phyloP scores from a whole-genome alignment of 768 basidiomycete genomes.

The Serendipita sp. region DNA sequence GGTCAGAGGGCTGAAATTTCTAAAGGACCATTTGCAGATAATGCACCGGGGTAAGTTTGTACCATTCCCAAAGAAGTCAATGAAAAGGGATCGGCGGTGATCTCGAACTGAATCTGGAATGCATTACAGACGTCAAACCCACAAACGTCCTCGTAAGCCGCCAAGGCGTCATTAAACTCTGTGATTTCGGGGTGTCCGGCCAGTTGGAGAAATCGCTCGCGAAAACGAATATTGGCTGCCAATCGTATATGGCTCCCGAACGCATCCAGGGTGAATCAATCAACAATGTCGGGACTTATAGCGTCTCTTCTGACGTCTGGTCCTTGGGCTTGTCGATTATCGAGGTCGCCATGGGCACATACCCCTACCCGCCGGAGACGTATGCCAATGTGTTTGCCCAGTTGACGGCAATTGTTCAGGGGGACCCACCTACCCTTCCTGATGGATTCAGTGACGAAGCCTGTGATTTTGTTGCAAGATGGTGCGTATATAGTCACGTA shows the following conservation, averaged over 20 bases:
- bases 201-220: slow-evolving; percentile 92
- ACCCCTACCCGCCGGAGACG: slow-evolving; percentile 95
- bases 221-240: slow-evolving; percentile 97
- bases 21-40: slow-evolving; percentile 88
- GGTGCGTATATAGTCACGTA: slow-evolving; percentile 21
- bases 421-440: slow-evolving; percentile 78
- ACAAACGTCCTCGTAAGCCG: slow-evolving; percentile 85
- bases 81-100: background rate
- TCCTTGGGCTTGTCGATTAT: slow-evolving; percentile 88
- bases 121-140: slow-evolving; percentile 63
- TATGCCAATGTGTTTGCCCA: slow-evolving; percentile 97
- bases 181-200: slow-evolving; percentile 98
- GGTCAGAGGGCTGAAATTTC: slow-evolving; percentile 80
- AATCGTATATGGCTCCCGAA: slow-evolving; percentile 68
- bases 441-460: slow-evolving; percentile 51
- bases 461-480: slow-evolving; percentile 65
- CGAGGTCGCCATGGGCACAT: slow-evolving; percentile 73
- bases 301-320: slow-evolving; percentile 96
- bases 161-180: slow-evolving; percentile 82
- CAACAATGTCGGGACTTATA: slow-evolving; percentile 75
- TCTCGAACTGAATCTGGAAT: slow-evolving; percentile 4
- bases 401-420: slow-evolving; percentile 89
- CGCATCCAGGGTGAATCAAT: slow-evolving; percentile 90
- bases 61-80: background rate
- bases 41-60: slow-evolving; percentile 44